Percentiles rank a stretch among this genome's conserved stretches.
phyloP scores from a whole-genome alignment of 2,329 filamentous ascomycete genomes.

The Helotiales sp. region DNA sequence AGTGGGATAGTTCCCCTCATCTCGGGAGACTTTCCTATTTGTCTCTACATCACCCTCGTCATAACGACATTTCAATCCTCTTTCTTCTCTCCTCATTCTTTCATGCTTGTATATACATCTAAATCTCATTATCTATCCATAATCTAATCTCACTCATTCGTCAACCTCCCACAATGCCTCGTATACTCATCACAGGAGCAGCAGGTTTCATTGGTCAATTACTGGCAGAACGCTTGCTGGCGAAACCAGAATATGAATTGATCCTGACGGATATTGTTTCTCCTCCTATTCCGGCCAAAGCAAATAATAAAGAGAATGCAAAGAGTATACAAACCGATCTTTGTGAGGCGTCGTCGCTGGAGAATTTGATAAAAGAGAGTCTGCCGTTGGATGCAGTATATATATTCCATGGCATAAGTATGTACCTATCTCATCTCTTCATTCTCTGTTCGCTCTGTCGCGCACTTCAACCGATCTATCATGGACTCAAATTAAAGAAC shows the following conservation, averaged over 20 bases:
- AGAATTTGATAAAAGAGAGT: slow-evolving; percentile 31
- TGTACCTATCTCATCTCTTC: too few species aligned
- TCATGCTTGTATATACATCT: not conserved
- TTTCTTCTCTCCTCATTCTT: not conserved
- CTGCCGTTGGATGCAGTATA: slow-evolving; percentile 48
- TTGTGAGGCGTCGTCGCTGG: slow-evolving; percentile 35
- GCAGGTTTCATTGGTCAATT: slow-evolving; percentile 66
- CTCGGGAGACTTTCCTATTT: slow-evolving; percentile 12
- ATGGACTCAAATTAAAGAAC: too few species aligned
- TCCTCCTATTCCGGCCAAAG: slow-evolving; percentile 48
- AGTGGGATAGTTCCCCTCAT: slow-evolving; percentile 6
- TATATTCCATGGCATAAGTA: slow-evolving; percentile 63
- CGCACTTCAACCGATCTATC: too few species aligned
- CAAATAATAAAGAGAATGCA: slow-evolving; percentile 27
- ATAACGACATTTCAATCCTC: not conserved
- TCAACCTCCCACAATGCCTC: slow-evolving; percentile 18
- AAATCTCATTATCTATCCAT: not conserved
- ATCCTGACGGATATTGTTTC: slow-evolving; percentile 57
- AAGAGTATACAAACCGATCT: slow-evolving; percentile 35
- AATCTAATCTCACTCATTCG: not conserved
- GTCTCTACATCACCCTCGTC: not conserved
- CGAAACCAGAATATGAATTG: slow-evolving; percentile 45
- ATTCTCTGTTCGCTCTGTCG: too few species aligned
- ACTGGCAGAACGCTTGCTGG: slow-evolving; percentile 55
- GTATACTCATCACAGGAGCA: slow-evolving; percentile 63